These are phyloP conservation scores for Cucurbita pepo DNA, from an alignment of 306 rosid species.

Conservation along the genomic window DNA sequence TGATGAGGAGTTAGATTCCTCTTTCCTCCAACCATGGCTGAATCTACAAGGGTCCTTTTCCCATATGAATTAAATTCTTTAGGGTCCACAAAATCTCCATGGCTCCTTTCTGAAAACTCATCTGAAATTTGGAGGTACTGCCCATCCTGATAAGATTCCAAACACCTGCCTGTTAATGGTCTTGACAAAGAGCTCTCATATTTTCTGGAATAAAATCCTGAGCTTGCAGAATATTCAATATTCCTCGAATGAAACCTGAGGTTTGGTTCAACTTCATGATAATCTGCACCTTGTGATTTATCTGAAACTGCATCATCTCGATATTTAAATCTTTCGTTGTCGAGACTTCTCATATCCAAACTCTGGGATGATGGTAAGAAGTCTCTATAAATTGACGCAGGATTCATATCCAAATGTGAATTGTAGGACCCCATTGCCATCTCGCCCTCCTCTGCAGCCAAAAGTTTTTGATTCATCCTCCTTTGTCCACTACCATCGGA, in stretches of 20 bases:
- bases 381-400: slow-evolving; percentile 19
- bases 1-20: slow-evolving; percentile 27
- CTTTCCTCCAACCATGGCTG: slow-evolving; percentile 26
- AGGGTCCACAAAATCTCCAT: slow-evolving; percentile 26
- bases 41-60: slow-evolving; percentile 27
- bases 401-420: slow-evolving; percentile 24
- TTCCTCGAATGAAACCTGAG: slow-evolving; percentile 29
- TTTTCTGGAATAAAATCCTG: slow-evolving; percentile 40
- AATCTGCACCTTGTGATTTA: slow-evolving; percentile 25
- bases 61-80: slow-evolving; percentile 29
- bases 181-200: slow-evolving; percentile 30
- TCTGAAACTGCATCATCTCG: slow-evolving; percentile 21
- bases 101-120: slow-evolving; percentile 30
- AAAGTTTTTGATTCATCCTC: slow-evolving; percentile 24
- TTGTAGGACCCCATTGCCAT: slow-evolving; percentile 24
- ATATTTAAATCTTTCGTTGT: slow-evolving; percentile 32
- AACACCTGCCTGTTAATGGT: slow-evolving; percentile 25
- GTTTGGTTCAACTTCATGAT: slow-evolving; percentile 26
- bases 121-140: slow-evolving; percentile 21
- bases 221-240: slow-evolving; percentile 11
- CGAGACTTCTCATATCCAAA: slow-evolving; percentile 23
- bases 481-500: slow-evolving; percentile 23
- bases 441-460: slow-evolving; percentile 21
- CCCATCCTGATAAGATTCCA: slow-evolving; percentile 30
- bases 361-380: slow-evolving; percentile 25